Evolutionary conservation across 495 filamentous ascomycete species (phyloP), one percentile per base, ranked within the genome.

Genomic region (Parathielavia appendiculata): DNA sequence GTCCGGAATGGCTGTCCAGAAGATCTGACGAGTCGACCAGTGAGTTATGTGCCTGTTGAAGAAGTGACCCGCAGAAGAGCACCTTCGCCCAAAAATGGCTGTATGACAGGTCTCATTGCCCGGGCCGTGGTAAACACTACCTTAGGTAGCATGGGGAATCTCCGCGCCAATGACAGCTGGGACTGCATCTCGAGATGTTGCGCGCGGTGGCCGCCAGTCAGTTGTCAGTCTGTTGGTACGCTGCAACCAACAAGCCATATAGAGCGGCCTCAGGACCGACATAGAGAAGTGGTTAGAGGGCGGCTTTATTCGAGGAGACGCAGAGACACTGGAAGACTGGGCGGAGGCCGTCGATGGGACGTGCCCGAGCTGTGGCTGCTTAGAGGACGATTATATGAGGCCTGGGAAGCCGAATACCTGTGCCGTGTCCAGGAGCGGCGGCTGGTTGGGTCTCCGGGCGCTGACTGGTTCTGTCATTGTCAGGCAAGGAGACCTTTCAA

Each of bases 341-440:
- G 9, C 17, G 26, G 20, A 41, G 11, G 17, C 19, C 12, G 8
- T 19, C 32, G 22, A 43, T 19, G 61, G 58, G 40, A 20, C 23
- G 41, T 30, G 47, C 39, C 35, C 36, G 23, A 49, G 51, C 52
- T 39, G 36, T 52, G 46, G 57, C 46, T 66, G 68, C 68, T 66
- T 66, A 68, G 63, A 63, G 58, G 62, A 70, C 66, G 66, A 64
- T 68, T 68, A 70, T 66, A 62, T 61, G 56, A 56, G 58, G 38
- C 32, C 50, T 54, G 61, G 49, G 45, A 32, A 23, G 47, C 55
- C 36, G 14, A 44, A 44, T 9, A 54, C 67, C 44, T 55, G 67
- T 66, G 63, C 67, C 67, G 63, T 61, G 63, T 60, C 57, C 41
- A 58, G 46, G 26, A 30, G 26, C 26, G 47, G 19, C 47, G 26